phyloP scores from a whole-genome alignment of 768 basidiomycete species.

The Xerocomellus amylosporus region DNA sequence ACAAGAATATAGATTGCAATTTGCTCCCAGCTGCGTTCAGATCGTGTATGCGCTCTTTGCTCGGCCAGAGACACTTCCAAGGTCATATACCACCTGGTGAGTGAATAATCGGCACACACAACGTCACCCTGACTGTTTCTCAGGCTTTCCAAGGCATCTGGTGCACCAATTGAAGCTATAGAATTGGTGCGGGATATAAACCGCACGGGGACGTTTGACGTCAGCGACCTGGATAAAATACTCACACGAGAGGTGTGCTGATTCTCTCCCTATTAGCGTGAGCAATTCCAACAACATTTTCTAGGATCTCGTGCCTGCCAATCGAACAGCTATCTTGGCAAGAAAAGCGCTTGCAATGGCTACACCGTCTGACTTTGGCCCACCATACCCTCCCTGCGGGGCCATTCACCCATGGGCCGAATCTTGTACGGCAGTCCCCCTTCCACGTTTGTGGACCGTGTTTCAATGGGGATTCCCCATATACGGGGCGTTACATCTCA shows the following conservation, averaged over 20 bases:
- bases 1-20: background rate
- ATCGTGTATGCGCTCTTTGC: conserved; percentile 79
- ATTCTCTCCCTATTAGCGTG: background rate
- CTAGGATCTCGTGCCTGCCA: conserved; percentile 54
- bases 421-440: conserved; percentile 45
- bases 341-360: conserved; percentile 38
- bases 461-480: conserved; percentile 81
- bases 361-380: conserved; percentile 43
- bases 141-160: conserved; percentile 73
- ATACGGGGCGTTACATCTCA: conserved; percentile 87
- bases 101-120: conserved; percentile 7
- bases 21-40: conserved; percentile 63
- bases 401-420: conserved; percentile 75
- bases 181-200: conserved; percentile 61
- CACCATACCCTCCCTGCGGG: conserved; percentile 57
- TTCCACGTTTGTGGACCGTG: conserved; percentile 69
- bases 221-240: conserved; percentile 55
- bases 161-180: conserved; percentile 57
- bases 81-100: conserved; percentile 72
- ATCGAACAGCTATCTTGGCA: conserved; percentile 46
- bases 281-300: conserved; percentile 4
- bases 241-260: conserved; percentile 45
- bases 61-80: conserved; percentile 81
- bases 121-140: background rate
- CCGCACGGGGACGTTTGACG: conserved; percentile 52